phyloP scores from a whole-genome alignment of 371 early-diverging fungal species.

The Zychaea mexicana region DNA sequence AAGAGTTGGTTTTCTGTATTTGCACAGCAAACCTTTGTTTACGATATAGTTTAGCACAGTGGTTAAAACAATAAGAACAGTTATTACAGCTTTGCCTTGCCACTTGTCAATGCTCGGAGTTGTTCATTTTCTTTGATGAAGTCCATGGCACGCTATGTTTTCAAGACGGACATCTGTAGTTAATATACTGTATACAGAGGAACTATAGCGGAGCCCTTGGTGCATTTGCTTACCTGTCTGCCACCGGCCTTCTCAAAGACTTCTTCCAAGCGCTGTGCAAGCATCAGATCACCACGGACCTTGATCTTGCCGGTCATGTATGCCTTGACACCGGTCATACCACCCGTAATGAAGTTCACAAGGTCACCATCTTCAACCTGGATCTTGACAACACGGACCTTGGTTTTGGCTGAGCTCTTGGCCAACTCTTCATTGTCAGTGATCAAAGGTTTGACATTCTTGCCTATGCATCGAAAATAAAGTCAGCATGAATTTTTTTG shows the following conservation, averaged over 20 bases:
- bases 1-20: neutral
- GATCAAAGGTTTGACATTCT: conserved; percentile 33
- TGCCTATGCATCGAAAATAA: conserved; percentile 16
- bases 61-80: no score
- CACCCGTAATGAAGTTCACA: conserved; percentile 47
- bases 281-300: conserved; percentile 47
- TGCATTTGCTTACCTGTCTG: conserved; percentile 30
- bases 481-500: neutral
- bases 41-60: neutral
- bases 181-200: no score
- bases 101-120: neutral
- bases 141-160: conserved; percentile 31
- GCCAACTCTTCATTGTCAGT: conserved; percentile 27
- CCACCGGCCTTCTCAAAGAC: conserved; percentile 48
- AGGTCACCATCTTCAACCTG: conserved; percentile 39
- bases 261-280: conserved; percentile 47
- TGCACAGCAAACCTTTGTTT: conserved; percentile 1
- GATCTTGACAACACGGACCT: conserved; percentile 34
- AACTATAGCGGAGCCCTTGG: neutral
- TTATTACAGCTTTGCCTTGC: conserved; percentile 11
- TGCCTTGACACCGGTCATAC: conserved; percentile 48
- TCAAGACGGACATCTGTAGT: no score
- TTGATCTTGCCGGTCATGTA: conserved; percentile 47
- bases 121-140: conserved; percentile 42
- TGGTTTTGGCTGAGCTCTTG: conserved; percentile 18